These are phyloP conservation scores for Boletus tomentosulus DNA, from an alignment of 768 basidiomycete species.

Conservation along the genomic window DNA sequence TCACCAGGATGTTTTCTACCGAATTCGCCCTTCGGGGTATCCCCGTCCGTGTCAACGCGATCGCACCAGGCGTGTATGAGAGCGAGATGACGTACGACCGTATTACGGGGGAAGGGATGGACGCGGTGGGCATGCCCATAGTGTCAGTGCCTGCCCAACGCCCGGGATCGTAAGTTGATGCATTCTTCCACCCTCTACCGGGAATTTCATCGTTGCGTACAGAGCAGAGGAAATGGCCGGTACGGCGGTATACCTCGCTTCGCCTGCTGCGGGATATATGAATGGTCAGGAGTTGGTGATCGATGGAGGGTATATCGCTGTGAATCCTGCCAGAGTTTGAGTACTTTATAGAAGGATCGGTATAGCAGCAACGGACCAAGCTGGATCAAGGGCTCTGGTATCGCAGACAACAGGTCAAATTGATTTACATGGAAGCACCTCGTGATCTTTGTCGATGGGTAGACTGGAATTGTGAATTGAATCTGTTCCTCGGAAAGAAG, in stretches of 20 bases:
- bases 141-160: conserved; percentile 57
- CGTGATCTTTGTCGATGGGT: not conserved
- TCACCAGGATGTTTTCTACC: conserved; percentile 74
- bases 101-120: conserved; percentile 44
- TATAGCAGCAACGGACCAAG: no score
- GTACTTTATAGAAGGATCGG: not conserved
- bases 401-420: no score
- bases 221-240: conserved; percentile 76
- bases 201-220: not conserved
- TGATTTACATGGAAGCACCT: not conserved
- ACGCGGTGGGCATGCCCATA: conserved; percentile 58
- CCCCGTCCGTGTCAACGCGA: conserved; percentile 66
- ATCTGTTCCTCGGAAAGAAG: not conserved
- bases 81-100: conserved; percentile 68
- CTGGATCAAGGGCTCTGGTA: not conserved
- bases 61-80: conserved; percentile 72
- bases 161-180: conserved; percentile 58
- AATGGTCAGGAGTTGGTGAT: conserved; percentile 77
- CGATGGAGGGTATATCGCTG: conserved; percentile 70
- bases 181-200: not conserved
- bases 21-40: conserved; percentile 68
- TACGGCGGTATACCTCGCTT: conserved; percentile 71
- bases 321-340: conserved; percentile 58
- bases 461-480: not conserved
- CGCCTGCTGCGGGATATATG: conserved; percentile 66